Conservation (phyloP, 2,329 filamentous ascomycete species). For the Exophiala calicioides region DNA sequence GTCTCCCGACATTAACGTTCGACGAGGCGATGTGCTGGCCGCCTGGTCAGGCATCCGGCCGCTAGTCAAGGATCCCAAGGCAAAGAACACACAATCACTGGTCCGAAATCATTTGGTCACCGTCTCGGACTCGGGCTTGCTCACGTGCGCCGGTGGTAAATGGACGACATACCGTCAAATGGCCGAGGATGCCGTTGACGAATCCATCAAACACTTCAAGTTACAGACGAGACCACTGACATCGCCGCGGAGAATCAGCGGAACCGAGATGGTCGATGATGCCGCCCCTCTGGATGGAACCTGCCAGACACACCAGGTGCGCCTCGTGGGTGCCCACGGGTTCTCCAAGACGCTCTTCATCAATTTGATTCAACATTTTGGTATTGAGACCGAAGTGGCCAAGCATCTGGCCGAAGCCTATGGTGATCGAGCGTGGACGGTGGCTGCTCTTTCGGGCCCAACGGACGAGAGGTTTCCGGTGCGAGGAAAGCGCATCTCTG, state of each 20-base stretch:
- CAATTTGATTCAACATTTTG: slow-evolving; percentile 90
- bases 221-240: slow-evolving; percentile 27
- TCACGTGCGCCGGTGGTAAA: slow-evolving; percentile 86
- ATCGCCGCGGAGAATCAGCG: slow-evolving; percentile 27
- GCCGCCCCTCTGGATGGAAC: slow-evolving; percentile 56
- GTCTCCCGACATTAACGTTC: slow-evolving; percentile 79
- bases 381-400: slow-evolving; percentile 86
- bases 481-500: slow-evolving; percentile 74
- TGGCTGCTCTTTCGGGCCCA: slow-evolving; percentile 75
- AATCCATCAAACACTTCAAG: slow-evolving; percentile 40
- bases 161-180: slow-evolving; percentile 94
- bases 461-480: slow-evolving; percentile 81
- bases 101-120: slow-evolving; percentile 85
- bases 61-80: slow-evolving; percentile 81
- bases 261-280: slow-evolving; percentile 33
- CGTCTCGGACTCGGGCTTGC: slow-evolving; percentile 73
- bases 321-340: slow-evolving; percentile 79
- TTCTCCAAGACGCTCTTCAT: slow-evolving; percentile 92
- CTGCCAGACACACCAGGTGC: slow-evolving; percentile 82
- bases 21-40: slow-evolving; percentile 82
- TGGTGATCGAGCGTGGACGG: slow-evolving; percentile 88
- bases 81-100: slow-evolving; percentile 80
- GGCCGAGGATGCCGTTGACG: slow-evolving; percentile 86
- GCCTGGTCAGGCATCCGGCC: slow-evolving; percentile 89
- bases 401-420: slow-evolving; percentile 86